Base-by-base conservation (phyloP, 2,329 filamentous ascomycete species). In the Colletotrichum sojae region DNA sequence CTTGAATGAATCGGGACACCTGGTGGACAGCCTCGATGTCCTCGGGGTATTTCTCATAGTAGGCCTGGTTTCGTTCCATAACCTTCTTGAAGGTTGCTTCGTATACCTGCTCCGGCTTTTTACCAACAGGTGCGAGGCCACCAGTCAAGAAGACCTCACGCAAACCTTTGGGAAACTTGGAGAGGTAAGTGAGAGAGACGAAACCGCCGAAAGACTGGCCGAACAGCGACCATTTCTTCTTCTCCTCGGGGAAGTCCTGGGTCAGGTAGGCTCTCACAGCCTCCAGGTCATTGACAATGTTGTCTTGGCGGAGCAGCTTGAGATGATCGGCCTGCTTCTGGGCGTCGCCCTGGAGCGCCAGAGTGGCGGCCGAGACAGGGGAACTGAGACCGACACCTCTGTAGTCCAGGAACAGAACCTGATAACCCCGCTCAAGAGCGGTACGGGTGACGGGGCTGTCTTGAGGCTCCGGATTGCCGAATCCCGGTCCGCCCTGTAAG, bases 181-280 rank as follows among this genome's bases (percentile, higher is more conserved):
- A 96, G 16, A 98, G 87, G 78, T 98, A 98, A 8, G 92, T 95
- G 40, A 94, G 84, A 55, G 86, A 87, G 76, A 94, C 93, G 79
- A 97, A 98, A 1, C 95, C 95, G 46, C 95, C 95, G 79, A 97
- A 98, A 16, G 92, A 95, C 81, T 98, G 95, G 9, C 95, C 95
- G 71, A 97, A 91, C 36, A 96, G 87, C 67, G 90, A 92, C 95
- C 95, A 98, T 77, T 91, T 90, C 78, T 90, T 88, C 77, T 92
- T 90, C 55, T 91, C 88, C 22, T 87, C 83, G 0, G 92, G 90
- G 74, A 90, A 92, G 59, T 90, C 89, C 5, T 85, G 83, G 0
- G 92, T 96, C 62, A 98, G 83, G 46, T 87, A 91, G 74, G 90
- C 88, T 5, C 95, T 89, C 39, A 98, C 89, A 5, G 95, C 94